Percentiles rank a stretch among this genome's conserved stretches.
phyloP scores from a whole-genome alignment of 2,329 filamentous ascomycete genomes.

The Rhexocercosporidium sp. region DNA sequence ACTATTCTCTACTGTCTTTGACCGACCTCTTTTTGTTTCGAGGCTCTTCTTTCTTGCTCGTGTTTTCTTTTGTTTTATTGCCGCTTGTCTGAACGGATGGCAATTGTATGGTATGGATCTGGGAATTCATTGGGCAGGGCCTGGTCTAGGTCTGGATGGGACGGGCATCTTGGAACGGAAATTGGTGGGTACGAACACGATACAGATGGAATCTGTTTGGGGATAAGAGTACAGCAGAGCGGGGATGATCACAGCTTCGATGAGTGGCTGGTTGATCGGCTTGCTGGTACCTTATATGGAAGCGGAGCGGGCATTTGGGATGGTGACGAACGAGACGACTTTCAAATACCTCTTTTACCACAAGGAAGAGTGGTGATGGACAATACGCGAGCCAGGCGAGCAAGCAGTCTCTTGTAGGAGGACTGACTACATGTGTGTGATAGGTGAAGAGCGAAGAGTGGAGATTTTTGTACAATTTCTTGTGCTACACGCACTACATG shows the following conservation, averaged over 20 bases:
- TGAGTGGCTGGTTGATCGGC: neutral
- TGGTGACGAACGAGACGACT: constrained; percentile 4
- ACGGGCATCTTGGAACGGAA: neutral
- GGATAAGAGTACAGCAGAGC: neutral
- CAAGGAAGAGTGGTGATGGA: neutral
- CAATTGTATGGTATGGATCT: constrained; percentile 12
- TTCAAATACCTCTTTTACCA: neutral
- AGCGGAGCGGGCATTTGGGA: neutral
- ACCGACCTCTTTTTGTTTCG: neutral
- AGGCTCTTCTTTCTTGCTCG: neutral
- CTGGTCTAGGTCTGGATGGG: neutral
- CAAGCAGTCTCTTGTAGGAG: neutral
- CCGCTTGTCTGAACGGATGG: neutral
- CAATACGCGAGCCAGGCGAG: neutral
- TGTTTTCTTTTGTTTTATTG: neutral
- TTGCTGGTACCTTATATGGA: neutral
- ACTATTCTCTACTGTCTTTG: constrained; percentile 11
- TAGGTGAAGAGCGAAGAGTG: neutral
- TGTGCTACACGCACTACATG: neutral
- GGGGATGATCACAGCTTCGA: neutral
- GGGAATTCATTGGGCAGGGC: constrained; percentile 6
- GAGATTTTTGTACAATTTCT: neutral
- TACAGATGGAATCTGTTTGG: constrained; percentile 2
- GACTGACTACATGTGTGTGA: neutral
- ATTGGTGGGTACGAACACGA: constrained; percentile 3